phyloP scores from a whole-genome alignment of 768 basidiomycete species.

The Tulasnella sp. region DNA sequence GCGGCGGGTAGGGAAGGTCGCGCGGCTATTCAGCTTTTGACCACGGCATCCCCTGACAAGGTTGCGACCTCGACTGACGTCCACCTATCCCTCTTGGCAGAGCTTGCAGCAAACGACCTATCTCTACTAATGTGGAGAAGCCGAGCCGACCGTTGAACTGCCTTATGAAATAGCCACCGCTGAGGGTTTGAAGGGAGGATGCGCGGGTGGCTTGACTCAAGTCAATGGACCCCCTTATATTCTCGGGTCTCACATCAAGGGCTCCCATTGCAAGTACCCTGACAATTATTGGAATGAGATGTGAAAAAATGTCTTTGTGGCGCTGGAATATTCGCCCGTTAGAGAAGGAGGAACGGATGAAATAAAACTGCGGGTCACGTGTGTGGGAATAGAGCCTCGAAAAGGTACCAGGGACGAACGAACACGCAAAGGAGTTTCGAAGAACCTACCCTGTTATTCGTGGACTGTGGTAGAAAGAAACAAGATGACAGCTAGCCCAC shows the following conservation, averaged over 20 bases:
- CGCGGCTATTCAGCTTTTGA: background rate
- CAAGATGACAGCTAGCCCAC: no score
- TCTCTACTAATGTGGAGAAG: no score
- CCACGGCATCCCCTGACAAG: background rate
- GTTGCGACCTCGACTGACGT: no score
- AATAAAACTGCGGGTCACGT: constrained; percentile 3
- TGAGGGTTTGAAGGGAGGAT: background rate
- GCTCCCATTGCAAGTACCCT: background rate
- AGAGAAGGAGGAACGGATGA: background rate
- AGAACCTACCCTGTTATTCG: no score
- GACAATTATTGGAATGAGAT: background rate
- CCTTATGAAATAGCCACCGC: background rate
- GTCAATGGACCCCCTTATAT: background rate
- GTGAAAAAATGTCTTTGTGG: background rate
- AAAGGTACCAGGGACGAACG: constrained; percentile 5
- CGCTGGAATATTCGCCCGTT: background rate
- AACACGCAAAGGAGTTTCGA: no score
- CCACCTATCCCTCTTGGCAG: no score
- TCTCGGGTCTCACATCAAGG: background rate
- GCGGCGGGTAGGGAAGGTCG: background rate
- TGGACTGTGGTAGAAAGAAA: no score
- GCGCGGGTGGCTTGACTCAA: background rate
- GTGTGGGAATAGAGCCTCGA: background rate
- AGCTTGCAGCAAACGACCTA: no score
- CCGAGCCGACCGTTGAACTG: no score